Evolutionary conservation across 352 stramenopile genomes (phyloP), one percentile per base, ranked within the genome.

Genomic region (Plasmopara muralis): DNA sequence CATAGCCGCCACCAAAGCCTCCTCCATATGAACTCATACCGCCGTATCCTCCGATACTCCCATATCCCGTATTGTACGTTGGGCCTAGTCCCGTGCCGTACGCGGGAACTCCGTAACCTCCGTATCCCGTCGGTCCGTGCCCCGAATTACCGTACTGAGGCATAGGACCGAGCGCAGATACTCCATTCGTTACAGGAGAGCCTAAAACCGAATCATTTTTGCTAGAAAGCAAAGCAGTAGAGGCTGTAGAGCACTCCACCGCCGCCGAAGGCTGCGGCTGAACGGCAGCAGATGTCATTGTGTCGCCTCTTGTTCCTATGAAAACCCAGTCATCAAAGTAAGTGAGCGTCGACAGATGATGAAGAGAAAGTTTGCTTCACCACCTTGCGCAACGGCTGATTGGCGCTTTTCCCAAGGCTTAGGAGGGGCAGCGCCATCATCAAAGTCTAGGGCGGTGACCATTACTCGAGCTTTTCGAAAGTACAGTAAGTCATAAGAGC

Each of bases 351-450:
- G n/a, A 14, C 28, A 38, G 6, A 5, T 40, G 7, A 29, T 10
- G 14, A 10, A 8, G 28, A 20, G 14, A 37, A 30, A 15, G 4
- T 8, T 5, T 16, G 1, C 46, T 47, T 30, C 43, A 81, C 68
- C 59, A 28, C 62, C 42, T 54, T 60, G 60, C 5, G 66, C 60
- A 15, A 51, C 61, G 14, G 47, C 39, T 8, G 53, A 41, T 10
- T 53, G 49, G 10, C 51, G 53, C 44, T 75, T 77, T 45, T 85
- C 74, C 74, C 74, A 85, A 7, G 74, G 74, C 55, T 85, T 85
- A 9, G 61, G 37, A 7, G 71, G 73, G 20, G 57, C 50, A 5
- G 50, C 40, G 43, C 37, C 37, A 16, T 40, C 42, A 51, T 37
- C 49, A 20, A 49, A 61, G 52, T 45, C 66, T 37, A 61, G 55